These are phyloP conservation scores for Haplosporangium sp. DNA, from an alignment of 371 early-diverging fungal species.

Conservation along the genomic window DNA sequence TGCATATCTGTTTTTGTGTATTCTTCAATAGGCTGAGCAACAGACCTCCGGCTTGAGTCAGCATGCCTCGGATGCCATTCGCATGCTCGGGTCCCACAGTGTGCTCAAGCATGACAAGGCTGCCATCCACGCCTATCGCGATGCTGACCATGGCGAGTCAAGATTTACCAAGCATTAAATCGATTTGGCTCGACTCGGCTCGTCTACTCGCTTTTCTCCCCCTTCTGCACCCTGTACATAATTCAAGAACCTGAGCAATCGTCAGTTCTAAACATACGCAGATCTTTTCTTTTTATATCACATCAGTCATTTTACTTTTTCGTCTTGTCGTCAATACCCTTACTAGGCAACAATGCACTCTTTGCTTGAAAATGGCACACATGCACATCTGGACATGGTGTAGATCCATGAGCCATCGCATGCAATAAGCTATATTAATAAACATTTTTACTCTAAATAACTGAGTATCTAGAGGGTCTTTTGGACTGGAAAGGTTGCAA, in stretches of 20 bases:
- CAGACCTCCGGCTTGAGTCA: constrained; percentile 36
- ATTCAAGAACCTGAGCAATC: background rate
- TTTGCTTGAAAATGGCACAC: too few relatives aligned
- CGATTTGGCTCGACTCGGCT: background rate
- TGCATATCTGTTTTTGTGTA: background rate
- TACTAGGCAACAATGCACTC: too few relatives aligned
- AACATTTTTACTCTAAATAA: too few relatives aligned
- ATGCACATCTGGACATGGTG: too few relatives aligned
- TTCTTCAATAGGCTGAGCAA: constrained; percentile 18
- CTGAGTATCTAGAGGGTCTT: too few relatives aligned
- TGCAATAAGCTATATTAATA: too few relatives aligned
- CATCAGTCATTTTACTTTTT: too few relatives aligned
- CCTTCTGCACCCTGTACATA: constrained; percentile 13
- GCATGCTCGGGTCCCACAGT: constrained; percentile 47
- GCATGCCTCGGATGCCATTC: constrained; percentile 53
- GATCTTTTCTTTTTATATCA: background rate
- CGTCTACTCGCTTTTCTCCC: background rate
- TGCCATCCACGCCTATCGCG: constrained; percentile 36
- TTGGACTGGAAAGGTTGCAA: background rate
- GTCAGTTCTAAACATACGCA: too few relatives aligned
- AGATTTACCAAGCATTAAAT: constrained; percentile 42
- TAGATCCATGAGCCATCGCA: too few relatives aligned
- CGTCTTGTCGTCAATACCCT: too few relatives aligned
- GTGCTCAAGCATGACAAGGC: constrained; percentile 52
- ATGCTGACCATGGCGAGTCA: constrained; percentile 47